Base-by-base conservation (phyloP, 441 rosid genomes). In the Jatropha multifida region DNA sequence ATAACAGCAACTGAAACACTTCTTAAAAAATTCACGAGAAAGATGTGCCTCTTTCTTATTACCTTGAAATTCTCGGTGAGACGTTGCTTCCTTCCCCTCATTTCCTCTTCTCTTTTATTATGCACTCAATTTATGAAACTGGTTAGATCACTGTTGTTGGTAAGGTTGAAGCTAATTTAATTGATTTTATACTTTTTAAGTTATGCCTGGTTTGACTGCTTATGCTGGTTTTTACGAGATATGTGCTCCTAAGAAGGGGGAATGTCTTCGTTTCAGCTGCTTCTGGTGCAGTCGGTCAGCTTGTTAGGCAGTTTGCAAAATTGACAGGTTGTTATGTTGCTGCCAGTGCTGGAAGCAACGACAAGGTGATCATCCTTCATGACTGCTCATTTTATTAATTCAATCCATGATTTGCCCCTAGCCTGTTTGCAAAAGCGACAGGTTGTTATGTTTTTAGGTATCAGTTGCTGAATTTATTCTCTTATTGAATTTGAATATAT, bases 231-330 rank as follows among this genome's bases (percentile, higher is more conserved):
- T 91, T 62, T 77, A 85, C 14, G 93, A 92, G 77, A 79, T 91
- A 17, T 91, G 97, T 63, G 75, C 83, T 74, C 97, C 94, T 0
- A 87, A 77, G 77, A 79, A 86, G 74, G 96, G 93, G 38, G 96
- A 91, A 2, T 49, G 88, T 92, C 63, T 90, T 88, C 61, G 77
- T 92, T 59, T 92, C 97, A 52, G 89, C 96, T 0, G 94, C 96
- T 56, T 86, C 89, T 0, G 94, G 97, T 66, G 92, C 94, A 1
- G 88, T 92, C 15, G 97, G 95, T 15, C 95, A 90, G 72, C 89
- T 92, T 75, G 92, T 89, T 48, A 94, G 97, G 44, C 97, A 93
- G 79, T 83, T 91, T 3, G 96, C 98, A 55, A 90, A 90, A 82
- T 73, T 89, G 73, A 84, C 85, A 26, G 98, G 94, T 32, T 91